Conservation (phyloP, 345 rosid genomes). For the Camelina sativa region DNA sequence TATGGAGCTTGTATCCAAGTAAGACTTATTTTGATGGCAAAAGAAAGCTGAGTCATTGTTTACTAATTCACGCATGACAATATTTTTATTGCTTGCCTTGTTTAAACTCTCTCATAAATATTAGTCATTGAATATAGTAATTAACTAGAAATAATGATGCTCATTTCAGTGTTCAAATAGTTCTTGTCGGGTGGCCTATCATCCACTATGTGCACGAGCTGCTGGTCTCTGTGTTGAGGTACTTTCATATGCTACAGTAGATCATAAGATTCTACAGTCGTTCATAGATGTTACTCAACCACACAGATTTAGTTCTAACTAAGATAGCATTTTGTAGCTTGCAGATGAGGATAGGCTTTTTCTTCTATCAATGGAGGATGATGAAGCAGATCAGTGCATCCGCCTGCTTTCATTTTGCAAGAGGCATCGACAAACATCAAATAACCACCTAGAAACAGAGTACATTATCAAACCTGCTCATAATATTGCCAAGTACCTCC, state of each 20-base stretch:
- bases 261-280: constrained; percentile 24
- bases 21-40: constrained; percentile 46
- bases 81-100: constrained; percentile 11
- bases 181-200: constrained; percentile 94
- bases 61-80: neutral
- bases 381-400: constrained; percentile 87
- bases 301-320: constrained; percentile 12
- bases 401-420: constrained; percentile 95
- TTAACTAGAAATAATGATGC: constrained; percentile 24
- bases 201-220: constrained; percentile 98
- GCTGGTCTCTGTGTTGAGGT: constrained; percentile 99
- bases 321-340: constrained; percentile 54
- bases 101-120: neutral
- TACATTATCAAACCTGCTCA: constrained; percentile 57
- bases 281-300: constrained; percentile 23
- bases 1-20: constrained; percentile 99
- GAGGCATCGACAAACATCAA: constrained; percentile 85
- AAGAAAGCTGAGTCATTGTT: constrained; percentile 12
- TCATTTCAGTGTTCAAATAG: constrained; percentile 81
- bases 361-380: constrained; percentile 87
- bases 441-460: constrained; percentile 59
- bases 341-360: constrained; percentile 89
- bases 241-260: constrained; percentile 41
- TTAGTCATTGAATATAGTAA: constrained; percentile 5
- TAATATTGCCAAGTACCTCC: constrained; percentile 65